phyloP scores from a whole-genome alignment of 2,329 filamentous ascomycete genomes.

The Apiospora koreana region DNA sequence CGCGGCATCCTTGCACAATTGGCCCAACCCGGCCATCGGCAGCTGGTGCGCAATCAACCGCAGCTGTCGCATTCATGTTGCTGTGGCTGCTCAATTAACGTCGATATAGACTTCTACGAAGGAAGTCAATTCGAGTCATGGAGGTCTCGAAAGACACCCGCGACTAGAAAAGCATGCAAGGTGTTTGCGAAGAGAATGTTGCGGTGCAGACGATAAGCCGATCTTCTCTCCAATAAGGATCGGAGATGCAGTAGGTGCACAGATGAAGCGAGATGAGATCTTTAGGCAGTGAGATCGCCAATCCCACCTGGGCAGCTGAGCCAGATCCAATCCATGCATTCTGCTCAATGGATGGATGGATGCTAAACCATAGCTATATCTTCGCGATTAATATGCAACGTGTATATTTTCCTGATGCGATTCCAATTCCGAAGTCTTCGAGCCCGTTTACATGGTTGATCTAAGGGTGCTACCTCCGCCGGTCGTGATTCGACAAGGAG shows the following conservation, averaged over 20 bases:
- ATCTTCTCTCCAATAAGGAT: background rate
- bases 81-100: background rate
- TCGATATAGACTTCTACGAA: background rate
- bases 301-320: background rate
- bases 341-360: too few relatives aligned
- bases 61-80: background rate
- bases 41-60: background rate
- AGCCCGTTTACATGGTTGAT: too few relatives aligned
- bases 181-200: background rate
- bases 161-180: background rate
- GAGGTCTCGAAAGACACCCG: too few relatives aligned
- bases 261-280: background rate
- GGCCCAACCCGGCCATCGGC: background rate
- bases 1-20: slow-evolving; percentile 5
- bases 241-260: background rate
- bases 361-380: too few relatives aligned
- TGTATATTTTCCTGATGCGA: too few relatives aligned
- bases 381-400: too few relatives aligned
- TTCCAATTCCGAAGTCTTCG: too few relatives aligned
- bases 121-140: background rate
- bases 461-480: too few relatives aligned
- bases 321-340: background rate
- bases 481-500: too few relatives aligned
- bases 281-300: background rate
- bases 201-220: background rate